Conservation (phyloP, 805 yeast species). For the Kuraishia piskuri region DNA sequence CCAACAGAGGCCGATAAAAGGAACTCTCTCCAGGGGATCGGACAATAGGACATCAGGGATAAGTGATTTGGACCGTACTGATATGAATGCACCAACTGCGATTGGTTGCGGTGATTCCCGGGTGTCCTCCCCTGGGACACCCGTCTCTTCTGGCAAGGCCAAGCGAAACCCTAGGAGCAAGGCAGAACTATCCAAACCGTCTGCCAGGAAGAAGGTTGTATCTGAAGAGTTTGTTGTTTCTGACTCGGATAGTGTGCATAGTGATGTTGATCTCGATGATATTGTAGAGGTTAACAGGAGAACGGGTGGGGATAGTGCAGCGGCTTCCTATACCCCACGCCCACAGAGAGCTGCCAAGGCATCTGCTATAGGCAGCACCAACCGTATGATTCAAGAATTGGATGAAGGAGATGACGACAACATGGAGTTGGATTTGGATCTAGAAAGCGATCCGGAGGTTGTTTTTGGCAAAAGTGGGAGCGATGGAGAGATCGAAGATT, state of each 20-base stretch:
- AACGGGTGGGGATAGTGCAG: neutral
- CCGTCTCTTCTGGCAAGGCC: neutral
- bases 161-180: neutral
- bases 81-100: no score
- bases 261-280: conserved; percentile 1
- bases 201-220: neutral
- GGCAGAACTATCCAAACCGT: neutral
- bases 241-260: conserved; percentile 2
- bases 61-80: neutral
- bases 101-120: no score
- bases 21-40: neutral
- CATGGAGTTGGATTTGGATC: neutral
- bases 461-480: neutral
- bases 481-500: neutral
- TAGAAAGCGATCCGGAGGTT: neutral
- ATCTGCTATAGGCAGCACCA: neutral
- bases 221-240: conserved; percentile 1
- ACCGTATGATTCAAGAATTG: neutral
- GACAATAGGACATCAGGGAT: no score
- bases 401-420: neutral
- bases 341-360: neutral
- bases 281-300: conserved; percentile 2
- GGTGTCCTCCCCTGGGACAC: no score
- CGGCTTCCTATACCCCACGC: neutral
- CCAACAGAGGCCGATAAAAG: neutral